Percentiles rank a stretch among this genome's conserved stretches.
Conservation (phyloP, 2,329 filamentous ascomycete genomes). For the Gremmenia infestans region DNA sequence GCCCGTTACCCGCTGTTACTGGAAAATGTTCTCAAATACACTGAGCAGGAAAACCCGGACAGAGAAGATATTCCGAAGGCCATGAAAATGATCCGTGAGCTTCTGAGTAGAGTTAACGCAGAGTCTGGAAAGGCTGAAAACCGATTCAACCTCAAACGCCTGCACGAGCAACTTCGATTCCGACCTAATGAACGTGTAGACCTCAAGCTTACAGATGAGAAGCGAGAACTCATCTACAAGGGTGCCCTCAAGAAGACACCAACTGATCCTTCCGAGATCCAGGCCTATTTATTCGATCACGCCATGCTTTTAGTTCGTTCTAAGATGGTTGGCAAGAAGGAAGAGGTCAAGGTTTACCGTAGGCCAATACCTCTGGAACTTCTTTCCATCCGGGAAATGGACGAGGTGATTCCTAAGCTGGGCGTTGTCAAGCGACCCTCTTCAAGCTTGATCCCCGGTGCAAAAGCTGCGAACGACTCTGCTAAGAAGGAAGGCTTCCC, state of each 20-base stretch:
- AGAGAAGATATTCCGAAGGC: conserved; percentile 90
- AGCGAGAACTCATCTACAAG: conserved; percentile 90
- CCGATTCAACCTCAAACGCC: conserved; percentile 86
- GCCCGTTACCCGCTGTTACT: conserved; percentile 89
- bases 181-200: conserved; percentile 86
- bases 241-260: conserved; percentile 88
- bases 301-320: conserved; percentile 86
- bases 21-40: conserved; percentile 89
- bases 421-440: conserved; percentile 83
- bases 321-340: conserved; percentile 86
- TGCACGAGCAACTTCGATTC: conserved; percentile 91
- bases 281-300: conserved; percentile 94
- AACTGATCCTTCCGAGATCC: conserved; percentile 83
- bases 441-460: conserved; percentile 69
- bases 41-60: conserved; percentile 82
- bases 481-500: conserved; percentile 78
- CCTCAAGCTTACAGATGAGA: conserved; percentile 88
- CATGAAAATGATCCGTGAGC: conserved; percentile 77
- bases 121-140: conserved; percentile 98
- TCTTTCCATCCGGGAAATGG: conserved; percentile 93
- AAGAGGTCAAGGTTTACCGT: conserved; percentile 92
- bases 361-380: conserved; percentile 92
- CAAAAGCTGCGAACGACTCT: conserved; percentile 47
- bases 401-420: conserved; percentile 79
- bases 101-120: conserved; percentile 82